phyloP scores from a whole-genome alignment of 331 rosid species.

The Cucumis variabilis region DNA sequence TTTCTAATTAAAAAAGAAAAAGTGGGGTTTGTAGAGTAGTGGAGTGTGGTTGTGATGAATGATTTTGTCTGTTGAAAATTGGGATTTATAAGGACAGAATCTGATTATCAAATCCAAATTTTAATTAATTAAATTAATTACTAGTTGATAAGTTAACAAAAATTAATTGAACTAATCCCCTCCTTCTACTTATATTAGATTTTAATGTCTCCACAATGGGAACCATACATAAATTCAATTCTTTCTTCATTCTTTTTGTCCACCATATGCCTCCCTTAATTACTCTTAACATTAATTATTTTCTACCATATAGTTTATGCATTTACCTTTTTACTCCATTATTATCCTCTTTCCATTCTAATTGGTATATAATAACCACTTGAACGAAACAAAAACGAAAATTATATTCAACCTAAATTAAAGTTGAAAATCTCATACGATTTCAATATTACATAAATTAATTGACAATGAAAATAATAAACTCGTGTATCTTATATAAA shows the following conservation, averaged over 20 bases:
- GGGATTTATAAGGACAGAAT: not conserved
- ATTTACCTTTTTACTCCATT: no score
- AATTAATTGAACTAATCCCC: not conserved
- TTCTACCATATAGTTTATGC: no score
- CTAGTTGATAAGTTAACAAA: not conserved
- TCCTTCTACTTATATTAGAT: not conserved
- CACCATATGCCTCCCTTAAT: not conserved
- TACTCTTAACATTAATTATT: not conserved
- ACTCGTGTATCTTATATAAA: no score
- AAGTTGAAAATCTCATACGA: no score
- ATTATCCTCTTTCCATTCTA: no score
- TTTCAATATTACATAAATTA: no score
- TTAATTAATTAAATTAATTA: not conserved
- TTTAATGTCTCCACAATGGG: conserved; percentile 1
- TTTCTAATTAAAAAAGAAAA: not conserved
- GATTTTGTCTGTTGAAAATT: conserved; percentile 4
- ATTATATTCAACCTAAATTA: no score
- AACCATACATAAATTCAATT: not conserved
- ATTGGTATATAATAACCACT: no score
- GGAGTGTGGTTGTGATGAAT: not conserved
- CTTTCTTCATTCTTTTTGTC: not conserved
- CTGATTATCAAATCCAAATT: not conserved
- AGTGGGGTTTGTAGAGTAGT: not conserved
- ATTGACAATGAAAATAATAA: no score
- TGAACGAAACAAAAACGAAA: no score